These are phyloP conservation scores for Cardamine resedifolia DNA, from an alignment of 345 rosid genomes.

Conservation along the genomic window DNA sequence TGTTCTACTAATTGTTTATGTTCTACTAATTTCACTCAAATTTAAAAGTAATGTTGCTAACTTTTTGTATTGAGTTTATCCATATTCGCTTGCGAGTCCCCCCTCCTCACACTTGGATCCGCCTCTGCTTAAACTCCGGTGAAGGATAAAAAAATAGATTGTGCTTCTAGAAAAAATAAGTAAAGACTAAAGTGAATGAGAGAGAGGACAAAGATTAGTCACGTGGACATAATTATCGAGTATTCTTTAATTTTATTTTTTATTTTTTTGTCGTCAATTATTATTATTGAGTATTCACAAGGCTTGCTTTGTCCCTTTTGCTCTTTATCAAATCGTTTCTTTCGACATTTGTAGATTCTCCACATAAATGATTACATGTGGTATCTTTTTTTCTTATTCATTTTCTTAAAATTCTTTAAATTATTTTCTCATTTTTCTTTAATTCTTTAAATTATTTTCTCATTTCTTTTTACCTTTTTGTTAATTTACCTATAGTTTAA, in stretches of 20 bases:
- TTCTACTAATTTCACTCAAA: not conserved
- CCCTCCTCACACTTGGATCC: no score
- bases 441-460: not conserved
- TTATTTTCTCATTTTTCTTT: not conserved
- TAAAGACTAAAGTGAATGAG: not conserved
- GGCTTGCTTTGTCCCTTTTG: not conserved
- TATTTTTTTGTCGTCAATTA: no score
- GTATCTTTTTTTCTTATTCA: not conserved
- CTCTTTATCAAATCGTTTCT: not conserved
- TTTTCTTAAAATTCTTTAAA: no score
- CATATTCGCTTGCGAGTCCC: no score
- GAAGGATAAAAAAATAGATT: not conserved
- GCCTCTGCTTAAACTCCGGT: no score
- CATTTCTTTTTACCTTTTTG: not conserved
- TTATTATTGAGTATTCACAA: conserved; percentile 17
- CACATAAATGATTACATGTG: conserved; percentile 16
- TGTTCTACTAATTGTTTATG: not conserved
- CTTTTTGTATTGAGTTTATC: not conserved
- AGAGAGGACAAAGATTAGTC: conserved; percentile 27
- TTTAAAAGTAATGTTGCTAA: not conserved
- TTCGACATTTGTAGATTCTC: conserved; percentile 29
- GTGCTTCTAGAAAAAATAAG: not conserved
- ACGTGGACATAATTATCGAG: conserved; percentile 14
- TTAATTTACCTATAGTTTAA: not conserved
- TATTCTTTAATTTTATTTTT: no score